Base-by-base conservation (phyloP, 257 asterid species). In the Verbena officinalis region DNA sequence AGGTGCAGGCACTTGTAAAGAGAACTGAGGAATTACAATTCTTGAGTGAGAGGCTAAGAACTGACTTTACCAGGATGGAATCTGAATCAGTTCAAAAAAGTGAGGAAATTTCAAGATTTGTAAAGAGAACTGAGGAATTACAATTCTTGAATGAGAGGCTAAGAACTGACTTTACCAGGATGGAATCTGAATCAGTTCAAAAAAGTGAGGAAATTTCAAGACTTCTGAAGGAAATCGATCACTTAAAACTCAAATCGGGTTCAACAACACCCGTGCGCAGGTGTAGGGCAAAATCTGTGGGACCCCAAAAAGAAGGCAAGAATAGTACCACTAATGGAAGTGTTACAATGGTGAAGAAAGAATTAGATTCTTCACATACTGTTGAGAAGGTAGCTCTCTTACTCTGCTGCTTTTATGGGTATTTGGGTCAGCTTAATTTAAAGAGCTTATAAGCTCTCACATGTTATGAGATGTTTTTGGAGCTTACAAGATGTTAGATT, bases 171-270 rank as follows among this genome's bases (percentile, higher is more conserved):
- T 31, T 77, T 7, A 63, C 81, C 65, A 75, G 69, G 71, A 55
- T 83, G 71, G 87, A 80, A 76, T 81, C 80, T 58, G 87, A 80
- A 16, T 75, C 80, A 14, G 38, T 44, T 50, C 75, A 61, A 23
- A 84, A 84, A 71, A 80, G 71, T 52, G 79, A 67, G 55, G 95
- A 90, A 42, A 81, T 87, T 15, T 58, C 73, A 46, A 61, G 64
- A 54, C 90, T 85, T 65, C 40, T 51, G 61, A 73, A 65, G 73
- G 94, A 85, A 77, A 70, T 78, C 59, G 81, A 76, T 53, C 51
- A 61, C 58, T 56, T 81, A 36, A 86, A 82, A 79, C 72, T 83
- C 51, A 71, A 69, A 49, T 64, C 75, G 16, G 76, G 38, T 53
- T 60, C 83, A 5, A 48, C 24, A 33, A 64, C 90, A 8, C 82